phyloP scores from a whole-genome alignment of 805 yeast genomes.

The Starmerella sirachaensis region DNA sequence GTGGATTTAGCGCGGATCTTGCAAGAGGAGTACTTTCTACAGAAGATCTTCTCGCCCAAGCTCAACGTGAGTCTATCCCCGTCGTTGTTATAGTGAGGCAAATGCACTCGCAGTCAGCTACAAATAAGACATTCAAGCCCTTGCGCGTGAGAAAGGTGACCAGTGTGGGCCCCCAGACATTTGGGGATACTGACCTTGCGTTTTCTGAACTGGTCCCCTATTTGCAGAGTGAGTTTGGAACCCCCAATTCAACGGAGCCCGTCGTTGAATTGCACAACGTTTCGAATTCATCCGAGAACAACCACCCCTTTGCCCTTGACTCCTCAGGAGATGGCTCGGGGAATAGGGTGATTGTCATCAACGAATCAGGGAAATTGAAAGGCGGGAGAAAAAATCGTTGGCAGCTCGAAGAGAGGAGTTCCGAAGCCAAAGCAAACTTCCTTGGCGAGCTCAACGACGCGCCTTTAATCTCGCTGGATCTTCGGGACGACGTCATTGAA shows the following conservation, averaged over 20 bases:
- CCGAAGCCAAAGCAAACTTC: constrained; percentile 44
- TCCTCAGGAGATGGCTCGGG: not conserved
- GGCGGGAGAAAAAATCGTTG: constrained; percentile 63
- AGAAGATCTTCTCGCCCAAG: constrained; percentile 57
- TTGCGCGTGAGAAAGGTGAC: constrained; percentile 54
- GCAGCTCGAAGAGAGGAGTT: constrained; percentile 68
- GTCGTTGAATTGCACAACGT: not conserved
- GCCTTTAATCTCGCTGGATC: constrained; percentile 68
- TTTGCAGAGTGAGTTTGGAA: constrained; percentile 28
- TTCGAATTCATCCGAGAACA: not conserved
- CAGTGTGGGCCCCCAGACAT: constrained; percentile 25
- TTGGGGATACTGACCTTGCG: constrained; percentile 59
- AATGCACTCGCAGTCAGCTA: constrained; percentile 31
- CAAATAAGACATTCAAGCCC: constrained; percentile 57
- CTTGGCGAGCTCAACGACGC: constrained; percentile 47
- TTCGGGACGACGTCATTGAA: constrained; percentile 71
- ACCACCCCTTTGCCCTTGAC: not conserved
- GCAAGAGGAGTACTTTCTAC: constrained; percentile 28
- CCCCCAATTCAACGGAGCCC: no score
- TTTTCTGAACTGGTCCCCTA: constrained; percentile 48
- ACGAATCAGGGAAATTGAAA: constrained; percentile 65
- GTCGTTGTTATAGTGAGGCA: constrained; percentile 74
- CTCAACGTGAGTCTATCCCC: constrained; percentile 56
- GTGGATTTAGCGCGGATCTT: constrained; percentile 69
- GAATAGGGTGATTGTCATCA: constrained; percentile 40